Base-by-base conservation (phyloP, 2,329 filamentous ascomycete species). In the Kalmusia sp. region DNA sequence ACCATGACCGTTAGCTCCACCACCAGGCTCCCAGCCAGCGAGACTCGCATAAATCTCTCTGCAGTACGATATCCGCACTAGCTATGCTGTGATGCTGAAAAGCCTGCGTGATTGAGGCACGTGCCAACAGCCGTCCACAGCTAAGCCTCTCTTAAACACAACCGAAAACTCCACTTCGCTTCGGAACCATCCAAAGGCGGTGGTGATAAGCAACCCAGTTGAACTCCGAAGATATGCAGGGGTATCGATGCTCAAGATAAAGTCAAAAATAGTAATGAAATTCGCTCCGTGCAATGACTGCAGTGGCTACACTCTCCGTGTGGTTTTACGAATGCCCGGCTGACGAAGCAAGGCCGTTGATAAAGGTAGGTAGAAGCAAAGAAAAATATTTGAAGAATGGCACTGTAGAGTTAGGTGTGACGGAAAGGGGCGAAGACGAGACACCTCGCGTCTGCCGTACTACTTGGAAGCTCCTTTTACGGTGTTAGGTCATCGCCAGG, bases 161-260 rank as follows among this genome's bases (percentile, higher is more conserved):
- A 35, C 28, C 22, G 22, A 51, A 51, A 38, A 21, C 38, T 38
- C 24, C 30, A 28, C 22, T n/a, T 30, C 33, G 15, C 31, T n/a
- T 45, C n/a, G 17, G 11, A 30, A n/a, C 27, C 41, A 46, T 33
- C 41, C 25, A 2, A 28, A 34, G 27, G n/a, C 17, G 24, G 19
- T 43, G 37, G 15, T 6, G 19, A n/a, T 14, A 31, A 35, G 30
- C 21, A 19, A 50, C 22, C 51, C 28, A 60, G n/a, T n/a, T n/a
- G n/a, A n/a, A 61, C 58, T 54, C 58, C 58, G 24, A 31, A 27
- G 31, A 45, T 46, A 62, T 62, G 59, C 57, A 62, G 31, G 52
- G 51, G 59, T 57, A 61, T 61, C 55, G 58, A 61, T 61, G 58
- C 47, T 58, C 22, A 38, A 54, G 55, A 43, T 17, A 44, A 37